Base-by-base conservation (phyloP, 2,329 filamentous ascomycete species). In the Volutella citrinella region DNA sequence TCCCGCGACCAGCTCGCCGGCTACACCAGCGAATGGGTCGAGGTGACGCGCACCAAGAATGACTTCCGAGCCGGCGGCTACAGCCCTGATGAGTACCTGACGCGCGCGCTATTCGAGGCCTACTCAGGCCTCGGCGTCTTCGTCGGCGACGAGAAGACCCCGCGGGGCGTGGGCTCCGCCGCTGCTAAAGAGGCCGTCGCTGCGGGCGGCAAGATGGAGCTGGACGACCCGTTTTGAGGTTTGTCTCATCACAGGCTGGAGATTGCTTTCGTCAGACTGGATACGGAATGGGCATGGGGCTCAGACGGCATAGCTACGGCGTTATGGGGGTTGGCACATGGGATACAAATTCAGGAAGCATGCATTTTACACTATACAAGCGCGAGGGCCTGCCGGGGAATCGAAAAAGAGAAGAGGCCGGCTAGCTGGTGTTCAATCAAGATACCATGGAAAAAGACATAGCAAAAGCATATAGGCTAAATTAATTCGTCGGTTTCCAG, bases 81-180 rank as follows among this genome's bases (percentile, higher is more conserved):
- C 63, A 82, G 83, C 51, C 69, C 91, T 26, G 70, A 76, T 20
- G 89, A 95, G 56, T 97, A 93, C 56, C 87, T 88, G 52, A 72
- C 80, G 7, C 74, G 90, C 16, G 82, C 87, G 16, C 67, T 98
- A 56, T 85, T 87, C 41, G 90, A 96, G 56, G 89, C 91, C 0
- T 97, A 96, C 63, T 80, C 87, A 0, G 93, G 94, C 0, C 61
- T 98, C 40, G 88, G 86, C 1, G 86, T 95, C 25, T 94, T 95
- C 50, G 70, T 98, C 25, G 83, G 78, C 21, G 88, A 96, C 27
- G 90, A 95, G 55, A 77, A 76, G 61, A 49, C 55, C 4, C 64
- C 68, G 27, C 58, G 51, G 27, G 57, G 55, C 7, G 54, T 63
- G 8, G 43, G 61, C 6, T 57, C 56, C 1, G 50, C 56, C 5